Conservation (phyloP, 176 grass and related monocot species). For the Phyllostachys edulis region DNA sequence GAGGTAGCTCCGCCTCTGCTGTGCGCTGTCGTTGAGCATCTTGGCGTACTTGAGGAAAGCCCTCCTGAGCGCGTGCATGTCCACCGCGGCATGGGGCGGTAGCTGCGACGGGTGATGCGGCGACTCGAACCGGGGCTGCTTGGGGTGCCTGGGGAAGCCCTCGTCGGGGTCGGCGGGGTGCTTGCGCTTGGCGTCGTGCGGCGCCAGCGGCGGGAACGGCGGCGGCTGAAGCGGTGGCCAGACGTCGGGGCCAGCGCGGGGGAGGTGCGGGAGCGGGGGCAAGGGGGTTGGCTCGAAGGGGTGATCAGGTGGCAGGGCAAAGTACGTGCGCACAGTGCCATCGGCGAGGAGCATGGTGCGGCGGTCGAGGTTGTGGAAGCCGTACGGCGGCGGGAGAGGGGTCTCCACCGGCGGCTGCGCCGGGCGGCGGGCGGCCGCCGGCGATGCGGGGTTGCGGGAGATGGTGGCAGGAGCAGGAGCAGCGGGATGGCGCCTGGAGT, state of each 20-base stretch:
- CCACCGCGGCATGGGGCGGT: conserved; percentile 22
- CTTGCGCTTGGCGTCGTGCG: conserved; percentile 50
- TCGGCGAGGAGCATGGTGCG: conserved; percentile 55
- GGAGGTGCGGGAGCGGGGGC: conserved; percentile 24
- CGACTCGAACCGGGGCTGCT: conserved; percentile 57
- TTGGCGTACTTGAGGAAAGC: conserved; percentile 84
- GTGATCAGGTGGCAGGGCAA: conserved; percentile 65
- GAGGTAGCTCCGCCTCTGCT: conserved; percentile 65
- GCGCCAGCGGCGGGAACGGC: conserved; percentile 14
- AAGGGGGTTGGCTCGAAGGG: conserved; percentile 40
- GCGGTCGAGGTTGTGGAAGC: conserved; percentile 69
- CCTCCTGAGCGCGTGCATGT: conserved; percentile 51
- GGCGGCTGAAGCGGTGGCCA: conserved; percentile 46
- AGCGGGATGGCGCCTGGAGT: conserved; percentile 35
- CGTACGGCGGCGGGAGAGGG: conserved; percentile 48
- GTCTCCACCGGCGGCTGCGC: conserved; percentile 31
- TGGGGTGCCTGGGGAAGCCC: conserved; percentile 53
- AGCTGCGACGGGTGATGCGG: conserved; percentile 16
- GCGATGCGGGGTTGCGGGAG: conserved; percentile 32
- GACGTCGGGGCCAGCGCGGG: conserved; percentile 32
- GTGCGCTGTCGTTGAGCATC: conserved; percentile 62
- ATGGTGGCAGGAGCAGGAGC: conserved; percentile 11
- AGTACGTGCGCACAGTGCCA: conserved; percentile 63
- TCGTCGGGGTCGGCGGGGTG: conserved; percentile 46
- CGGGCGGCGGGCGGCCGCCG: conserved; percentile 32